Base-by-base conservation (phyloP, 805 yeast species). In the Kuraishia borneana region DNA sequence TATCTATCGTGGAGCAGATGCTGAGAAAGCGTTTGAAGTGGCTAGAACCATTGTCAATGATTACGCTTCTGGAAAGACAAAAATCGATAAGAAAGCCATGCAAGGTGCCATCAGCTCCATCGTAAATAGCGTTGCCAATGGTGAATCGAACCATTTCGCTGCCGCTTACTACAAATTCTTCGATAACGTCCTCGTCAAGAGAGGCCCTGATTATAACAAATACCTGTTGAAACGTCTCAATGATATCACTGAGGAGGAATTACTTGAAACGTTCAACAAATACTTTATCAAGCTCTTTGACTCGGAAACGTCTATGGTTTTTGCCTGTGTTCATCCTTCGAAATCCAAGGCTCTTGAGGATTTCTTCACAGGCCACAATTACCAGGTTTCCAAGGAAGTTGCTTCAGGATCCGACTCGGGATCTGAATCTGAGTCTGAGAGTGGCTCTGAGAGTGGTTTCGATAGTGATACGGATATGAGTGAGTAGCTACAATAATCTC, bases 1-100 rank as follows among this genome's bases (percentile, higher is more conserved):
- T 31, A 68, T 89, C 14, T 83, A 83, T 47, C 70, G 96, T 41
- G 95, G 94, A 10, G 72, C 95, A 1, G 96, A 92, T 53, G 74
- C 83, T 2, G 63, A 71, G 35, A 73, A 75, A 41, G 79, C 81
- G 5, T 54, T 59, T 23, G 53, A 57, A 19, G 79, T 73, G 18
- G 87, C 84, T 3, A 72, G 73, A 42, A 57, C 68, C 25, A 77
- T 85, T 34, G 79, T 87, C 6, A 57, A 61, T 2, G 77, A 70
- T 26, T 72, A 66, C 45, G 79, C 77, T 1, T 44, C 50, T 32
- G 94, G 87, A 2, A 53, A 44, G 3, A 43, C 54, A 2, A 50
- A 20, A 66, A 30, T 89, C 45, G 92, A 83, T 35, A 56, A 59
- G 7, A 62, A 70, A 31, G 61, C 71, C 42, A 58, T 87, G 18